A percentile compares a stretch with the other conserved stretches of the same genome.
These are phyloP conservation scores for Neurospora sp. DNA, from an alignment of 2,329 filamentous ascomycete genomes.

Conservation along the genomic window DNA sequence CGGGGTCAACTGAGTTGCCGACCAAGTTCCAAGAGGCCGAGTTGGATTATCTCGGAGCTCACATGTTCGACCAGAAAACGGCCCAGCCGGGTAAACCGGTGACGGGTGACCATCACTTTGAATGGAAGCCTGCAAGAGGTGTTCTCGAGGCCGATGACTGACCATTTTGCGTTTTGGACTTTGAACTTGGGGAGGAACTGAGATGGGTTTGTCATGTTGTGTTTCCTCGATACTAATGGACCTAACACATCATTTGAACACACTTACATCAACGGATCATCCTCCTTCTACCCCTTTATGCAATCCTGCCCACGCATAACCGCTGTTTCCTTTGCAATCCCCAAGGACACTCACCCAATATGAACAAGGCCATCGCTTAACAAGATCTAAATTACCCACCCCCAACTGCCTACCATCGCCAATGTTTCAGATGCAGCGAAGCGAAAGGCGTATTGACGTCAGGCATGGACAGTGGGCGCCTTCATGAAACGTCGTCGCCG, in stretches of 20 bases:
- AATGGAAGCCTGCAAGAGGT: slow-evolving; percentile 40
- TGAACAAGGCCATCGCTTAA: neutral
- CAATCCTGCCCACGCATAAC: neutral
- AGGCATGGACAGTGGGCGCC: neutral
- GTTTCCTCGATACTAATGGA: neutral
- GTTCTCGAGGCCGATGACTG: neutral
- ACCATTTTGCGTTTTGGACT: neutral
- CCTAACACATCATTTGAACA: neutral
- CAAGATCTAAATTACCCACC: neutral
- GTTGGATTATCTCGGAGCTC: slow-evolving; percentile 60
- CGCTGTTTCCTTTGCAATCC: neutral
- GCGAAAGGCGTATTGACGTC: neutral
- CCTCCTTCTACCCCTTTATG: neutral
- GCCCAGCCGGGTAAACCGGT: slow-evolving; percentile 40
- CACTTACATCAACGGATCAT: neutral
- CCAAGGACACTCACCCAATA: neutral
- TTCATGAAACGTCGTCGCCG: neutral
- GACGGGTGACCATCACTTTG: slow-evolving; percentile 52
- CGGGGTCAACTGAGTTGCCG: slow-evolving; percentile 47
- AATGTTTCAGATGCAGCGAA: neutral
- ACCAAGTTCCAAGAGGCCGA: slow-evolving; percentile 52
- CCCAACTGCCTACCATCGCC: neutral
- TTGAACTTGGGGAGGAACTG: neutral
- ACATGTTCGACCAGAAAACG: slow-evolving; percentile 51
- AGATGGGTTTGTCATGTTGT: neutral